Percentiles rank a stretch among this genome's conserved stretches.
These are phyloP conservation scores for Curvularia hawaiiensis DNA, from an alignment of 2,329 filamentous ascomycete species.

Conservation along the genomic window DNA sequence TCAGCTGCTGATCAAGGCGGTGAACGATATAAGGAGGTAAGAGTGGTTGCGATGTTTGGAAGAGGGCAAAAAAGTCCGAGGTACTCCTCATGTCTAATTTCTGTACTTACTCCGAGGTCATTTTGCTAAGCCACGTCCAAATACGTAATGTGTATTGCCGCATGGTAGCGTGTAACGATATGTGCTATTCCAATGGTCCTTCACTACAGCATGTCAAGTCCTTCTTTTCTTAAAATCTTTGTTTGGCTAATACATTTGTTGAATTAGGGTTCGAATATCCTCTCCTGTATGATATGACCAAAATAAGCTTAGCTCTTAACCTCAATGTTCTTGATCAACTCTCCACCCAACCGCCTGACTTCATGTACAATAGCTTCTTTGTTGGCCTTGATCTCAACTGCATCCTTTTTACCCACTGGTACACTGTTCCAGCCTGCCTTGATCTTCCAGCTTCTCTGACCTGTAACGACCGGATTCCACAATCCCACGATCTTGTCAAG, in stretches of 20 bases:
- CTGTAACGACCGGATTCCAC: slow-evolving; percentile 64
- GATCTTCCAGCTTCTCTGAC: slow-evolving; percentile 67
- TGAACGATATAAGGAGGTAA: slow-evolving; percentile 36
- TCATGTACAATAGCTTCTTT: slow-evolving; percentile 71
- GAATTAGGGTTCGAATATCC: not conserved
- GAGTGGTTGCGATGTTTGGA: slow-evolving; percentile 30
- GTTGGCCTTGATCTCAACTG: slow-evolving; percentile 65
- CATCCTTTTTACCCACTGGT: slow-evolving; percentile 49
- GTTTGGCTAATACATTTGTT: not conserved
- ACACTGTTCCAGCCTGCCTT: slow-evolving; percentile 71
- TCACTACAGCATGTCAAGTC: not conserved
- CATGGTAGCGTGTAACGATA: not conserved
- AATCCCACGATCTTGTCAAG: slow-evolving; percentile 66
- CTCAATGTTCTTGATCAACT: slow-evolving; percentile 59
- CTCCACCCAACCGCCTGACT: slow-evolving; percentile 66
- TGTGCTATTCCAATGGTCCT: not conserved
- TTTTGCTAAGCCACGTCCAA: not conserved
- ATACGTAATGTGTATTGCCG: not conserved
- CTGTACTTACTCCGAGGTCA: not conserved
- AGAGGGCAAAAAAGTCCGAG: slow-evolving; percentile 1
- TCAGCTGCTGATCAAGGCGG: slow-evolving; percentile 14
- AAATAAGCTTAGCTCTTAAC: slow-evolving; percentile 19
- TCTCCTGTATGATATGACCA: not conserved
- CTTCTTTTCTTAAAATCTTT: not conserved
- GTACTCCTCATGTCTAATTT: too few relatives aligned